phyloP scores from a whole-genome alignment of 306 rosid species.

The Cucumis cinereus region DNA sequence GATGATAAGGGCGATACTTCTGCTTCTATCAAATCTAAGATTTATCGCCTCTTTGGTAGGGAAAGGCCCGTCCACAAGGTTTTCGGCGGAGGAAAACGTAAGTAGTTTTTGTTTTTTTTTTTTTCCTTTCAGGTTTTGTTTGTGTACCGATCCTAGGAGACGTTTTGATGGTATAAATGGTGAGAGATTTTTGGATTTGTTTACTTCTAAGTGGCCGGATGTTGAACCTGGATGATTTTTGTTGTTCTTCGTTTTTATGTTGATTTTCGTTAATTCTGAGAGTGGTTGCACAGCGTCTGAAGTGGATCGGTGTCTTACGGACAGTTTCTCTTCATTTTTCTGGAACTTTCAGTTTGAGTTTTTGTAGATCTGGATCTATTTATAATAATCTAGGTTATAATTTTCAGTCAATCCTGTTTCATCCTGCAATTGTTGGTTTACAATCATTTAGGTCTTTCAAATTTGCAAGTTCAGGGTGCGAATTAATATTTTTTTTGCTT shows the following conservation, averaged over 20 bases:
- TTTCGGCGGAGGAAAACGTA: slow-evolving; percentile 93
- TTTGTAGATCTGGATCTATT: slow-evolving; percentile 5
- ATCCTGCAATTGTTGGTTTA: background rate
- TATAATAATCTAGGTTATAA: background rate
- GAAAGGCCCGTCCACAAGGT: slow-evolving; percentile 71
- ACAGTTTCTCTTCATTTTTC: background rate
- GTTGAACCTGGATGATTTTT: background rate
- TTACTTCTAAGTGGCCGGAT: background rate
- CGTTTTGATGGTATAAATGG: background rate
- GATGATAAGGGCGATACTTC: slow-evolving; percentile 28
- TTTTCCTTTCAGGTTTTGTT: background rate
- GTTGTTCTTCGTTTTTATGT: background rate
- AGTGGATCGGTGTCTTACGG: background rate
- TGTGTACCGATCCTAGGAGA: background rate
- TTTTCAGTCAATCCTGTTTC: background rate
- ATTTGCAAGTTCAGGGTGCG: background rate
- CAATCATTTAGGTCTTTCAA: background rate
- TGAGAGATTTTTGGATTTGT: background rate
- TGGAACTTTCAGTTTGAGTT: background rate
- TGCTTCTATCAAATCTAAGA: slow-evolving; percentile 34
- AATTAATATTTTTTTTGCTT: background rate
- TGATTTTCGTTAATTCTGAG: background rate
- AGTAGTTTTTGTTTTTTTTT: background rate
- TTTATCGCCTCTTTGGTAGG: slow-evolving; percentile 75
- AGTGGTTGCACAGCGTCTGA: background rate